Percentiles rank a stretch among this genome's conserved stretches.
Evolutionary conservation across 345 rosid genomes (phyloP).

Genomic region (Camelina laxa): DNA sequence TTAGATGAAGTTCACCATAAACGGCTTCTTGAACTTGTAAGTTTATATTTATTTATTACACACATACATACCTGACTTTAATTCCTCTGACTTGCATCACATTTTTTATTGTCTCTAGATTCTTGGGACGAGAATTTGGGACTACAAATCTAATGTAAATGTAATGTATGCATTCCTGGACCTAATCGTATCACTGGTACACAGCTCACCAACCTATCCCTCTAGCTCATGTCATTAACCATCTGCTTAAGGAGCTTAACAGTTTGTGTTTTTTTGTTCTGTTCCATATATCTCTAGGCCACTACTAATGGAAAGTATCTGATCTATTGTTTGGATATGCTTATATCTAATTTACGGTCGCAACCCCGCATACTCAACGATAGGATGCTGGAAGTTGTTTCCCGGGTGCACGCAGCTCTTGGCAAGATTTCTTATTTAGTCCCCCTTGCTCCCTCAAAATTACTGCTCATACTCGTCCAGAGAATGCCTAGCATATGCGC

Average conservation of each 20-base stretch:
- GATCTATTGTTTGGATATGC: background rate
- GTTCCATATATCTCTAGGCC: background rate
- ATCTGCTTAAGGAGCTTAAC: background rate
- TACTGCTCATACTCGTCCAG: background rate
- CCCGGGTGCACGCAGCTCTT: background rate
- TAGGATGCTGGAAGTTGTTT: background rate
- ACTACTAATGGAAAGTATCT: background rate
- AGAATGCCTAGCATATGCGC: background rate
- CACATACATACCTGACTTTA: background rate
- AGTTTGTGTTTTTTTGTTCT: background rate
- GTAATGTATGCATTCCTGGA: background rate
- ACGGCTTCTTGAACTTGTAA: background rate
- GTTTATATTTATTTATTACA: too few relatives aligned
- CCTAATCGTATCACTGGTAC: background rate
- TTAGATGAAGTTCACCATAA: background rate
- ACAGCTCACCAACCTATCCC: background rate
- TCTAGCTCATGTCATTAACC: background rate
- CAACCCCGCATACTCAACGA: background rate
- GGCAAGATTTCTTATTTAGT: background rate
- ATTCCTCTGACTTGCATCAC: background rate
- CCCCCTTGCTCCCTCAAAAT: background rate
- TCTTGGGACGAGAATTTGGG: background rate
- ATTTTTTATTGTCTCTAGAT: background rate
- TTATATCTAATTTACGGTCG: background rate
- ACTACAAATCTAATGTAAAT: background rate